A percentile compares a stretch with the other conserved stretches of the same genome.
phyloP scores from a whole-genome alignment of 177 flowering plant species.

The Tripterygium wilfordii region DNA sequence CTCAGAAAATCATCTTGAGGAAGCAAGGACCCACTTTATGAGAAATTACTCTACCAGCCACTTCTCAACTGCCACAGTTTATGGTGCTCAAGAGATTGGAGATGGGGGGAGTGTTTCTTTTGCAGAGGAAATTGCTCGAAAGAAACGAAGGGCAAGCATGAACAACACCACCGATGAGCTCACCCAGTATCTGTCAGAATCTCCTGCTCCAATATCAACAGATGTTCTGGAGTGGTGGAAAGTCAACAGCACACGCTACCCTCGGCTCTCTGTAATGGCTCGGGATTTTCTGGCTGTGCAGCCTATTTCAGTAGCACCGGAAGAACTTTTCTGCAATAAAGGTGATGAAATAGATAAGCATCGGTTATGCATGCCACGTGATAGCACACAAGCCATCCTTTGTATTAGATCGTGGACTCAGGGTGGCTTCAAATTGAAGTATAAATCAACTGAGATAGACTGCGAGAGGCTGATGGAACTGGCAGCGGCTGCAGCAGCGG shows the following conservation, averaged over 20 bases:
- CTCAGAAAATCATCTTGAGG: constrained; percentile 57
- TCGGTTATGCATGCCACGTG: constrained; percentile 46
- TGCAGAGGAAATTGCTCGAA: constrained; percentile 95
- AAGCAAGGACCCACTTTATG: constrained; percentile 72
- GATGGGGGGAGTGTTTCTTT: constrained; percentile 70
- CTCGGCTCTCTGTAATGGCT: constrained; percentile 88
- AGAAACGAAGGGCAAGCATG: constrained; percentile 72
- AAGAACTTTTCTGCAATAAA: constrained; percentile 62
- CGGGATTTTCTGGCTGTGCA: constrained; percentile 87
- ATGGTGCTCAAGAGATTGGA: constrained; percentile 45
- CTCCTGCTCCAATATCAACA: constrained; percentile 71
- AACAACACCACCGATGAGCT: constrained; percentile 68
- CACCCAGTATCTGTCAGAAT: constrained; percentile 81
- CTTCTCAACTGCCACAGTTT: constrained; percentile 49
- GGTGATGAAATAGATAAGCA: constrained; percentile 75
- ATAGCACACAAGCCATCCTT: constrained; percentile 49
- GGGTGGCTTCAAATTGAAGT: constrained; percentile 62
- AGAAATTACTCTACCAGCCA: constrained; percentile 61
- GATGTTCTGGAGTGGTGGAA: constrained; percentile 99
- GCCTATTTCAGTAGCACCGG: constrained; percentile 70
- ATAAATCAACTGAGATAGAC: constrained; percentile 61
- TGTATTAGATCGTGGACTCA: constrained; percentile 82
- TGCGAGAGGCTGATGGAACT: constrained; percentile 72
- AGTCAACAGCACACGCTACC: constrained; percentile 72
- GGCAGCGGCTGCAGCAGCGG: constrained; percentile 32